Evolutionary conservation across 495 filamentous ascomycete species (phyloP).

Genomic region (Hyphodiscus hymeniophilus): DNA sequence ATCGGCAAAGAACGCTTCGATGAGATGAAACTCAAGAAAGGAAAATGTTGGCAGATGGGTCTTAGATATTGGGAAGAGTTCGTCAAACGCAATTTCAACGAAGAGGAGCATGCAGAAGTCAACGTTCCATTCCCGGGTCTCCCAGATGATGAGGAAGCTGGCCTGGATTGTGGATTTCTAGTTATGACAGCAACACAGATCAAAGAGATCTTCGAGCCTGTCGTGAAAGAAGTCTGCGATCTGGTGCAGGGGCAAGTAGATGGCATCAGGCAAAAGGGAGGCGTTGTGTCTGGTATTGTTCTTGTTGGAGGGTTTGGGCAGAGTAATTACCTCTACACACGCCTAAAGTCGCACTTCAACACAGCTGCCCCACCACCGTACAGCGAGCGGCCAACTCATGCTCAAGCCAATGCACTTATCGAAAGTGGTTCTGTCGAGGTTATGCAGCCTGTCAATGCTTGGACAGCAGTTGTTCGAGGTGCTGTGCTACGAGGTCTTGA

Average conservation of each 20-base stretch:
- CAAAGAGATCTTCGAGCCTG: conserved; percentile 57
- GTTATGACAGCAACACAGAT: conserved; percentile 52
- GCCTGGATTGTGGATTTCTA: conserved; percentile 56
- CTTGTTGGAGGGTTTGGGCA: conserved; percentile 65
- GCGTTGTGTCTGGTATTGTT: conserved; percentile 57
- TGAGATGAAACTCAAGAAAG: conserved; percentile 50
- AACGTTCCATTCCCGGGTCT: conserved; percentile 68
- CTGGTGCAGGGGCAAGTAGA: conserved; percentile 54
- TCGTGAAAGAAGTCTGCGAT: conserved; percentile 52
- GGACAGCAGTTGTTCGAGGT: conserved; percentile 66
- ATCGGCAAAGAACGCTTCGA: conserved; percentile 50
- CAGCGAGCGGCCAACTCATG: conserved; percentile 52
- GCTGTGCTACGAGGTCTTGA: conserved; percentile 62
- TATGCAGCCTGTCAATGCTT: conserved; percentile 70
- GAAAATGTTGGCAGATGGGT: conserved; percentile 66
- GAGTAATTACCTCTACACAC: conserved; percentile 58
- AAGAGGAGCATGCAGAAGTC: conserved; percentile 60
- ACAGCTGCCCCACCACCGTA: conserved; percentile 57
- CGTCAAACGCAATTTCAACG: conserved; percentile 67
- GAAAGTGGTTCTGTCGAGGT: conserved; percentile 51
- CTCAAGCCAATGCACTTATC: conserved; percentile 29
- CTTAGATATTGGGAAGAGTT: conserved; percentile 59
- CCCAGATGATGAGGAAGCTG: conserved; percentile 55
- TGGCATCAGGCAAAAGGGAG: conserved; percentile 49
- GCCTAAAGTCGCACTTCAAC: conserved; percentile 57